Evolutionary conservation across 1,284 basidiomycete species (phyloP).

Genomic region (Naganishia sp.): DNA sequence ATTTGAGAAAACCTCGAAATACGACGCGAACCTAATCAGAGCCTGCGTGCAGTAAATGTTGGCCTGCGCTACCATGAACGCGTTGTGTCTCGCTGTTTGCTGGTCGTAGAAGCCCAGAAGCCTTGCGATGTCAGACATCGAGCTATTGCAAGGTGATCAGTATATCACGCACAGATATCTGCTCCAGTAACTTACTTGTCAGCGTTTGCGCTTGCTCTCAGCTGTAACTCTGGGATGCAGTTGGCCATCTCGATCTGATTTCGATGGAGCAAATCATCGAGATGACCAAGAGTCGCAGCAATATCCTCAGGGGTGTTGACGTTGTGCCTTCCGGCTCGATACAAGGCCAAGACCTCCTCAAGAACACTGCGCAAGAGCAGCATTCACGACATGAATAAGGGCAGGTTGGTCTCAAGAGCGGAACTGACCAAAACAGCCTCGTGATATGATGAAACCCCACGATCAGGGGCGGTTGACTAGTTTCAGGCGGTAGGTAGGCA

Average conservation of each 20-base stretch:
- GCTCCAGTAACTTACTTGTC: constrained; percentile 9
- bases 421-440: constrained; percentile 28
- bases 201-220: constrained; percentile 18
- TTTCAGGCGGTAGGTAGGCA: constrained; percentile 19
- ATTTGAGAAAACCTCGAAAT: not conserved
- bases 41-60: constrained; percentile 81
- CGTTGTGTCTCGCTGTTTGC: constrained; percentile 14
- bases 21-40: constrained; percentile 52
- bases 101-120: constrained; percentile 28
- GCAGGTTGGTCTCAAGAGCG: too few species aligned
- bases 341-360: constrained; percentile 29
- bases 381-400: not conserved
- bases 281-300: constrained; percentile 13
- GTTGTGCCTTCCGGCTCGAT: constrained; percentile 23
- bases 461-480: constrained; percentile 19
- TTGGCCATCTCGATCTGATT: constrained; percentile 25
- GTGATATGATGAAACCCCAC: constrained; percentile 29
- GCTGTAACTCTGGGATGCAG: constrained; percentile 21
- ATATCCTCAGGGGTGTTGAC: constrained; percentile 14
- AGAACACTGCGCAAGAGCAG: constrained; percentile 4
- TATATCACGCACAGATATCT: not conserved
- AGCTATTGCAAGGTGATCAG: constrained; percentile 5
- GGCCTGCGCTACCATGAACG: constrained; percentile 80
- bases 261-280: constrained; percentile 19
- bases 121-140: constrained; percentile 24